These are phyloP conservation scores for Capronia americana DNA, from an alignment of 2,329 filamentous ascomycete species.

Conservation along the genomic window DNA sequence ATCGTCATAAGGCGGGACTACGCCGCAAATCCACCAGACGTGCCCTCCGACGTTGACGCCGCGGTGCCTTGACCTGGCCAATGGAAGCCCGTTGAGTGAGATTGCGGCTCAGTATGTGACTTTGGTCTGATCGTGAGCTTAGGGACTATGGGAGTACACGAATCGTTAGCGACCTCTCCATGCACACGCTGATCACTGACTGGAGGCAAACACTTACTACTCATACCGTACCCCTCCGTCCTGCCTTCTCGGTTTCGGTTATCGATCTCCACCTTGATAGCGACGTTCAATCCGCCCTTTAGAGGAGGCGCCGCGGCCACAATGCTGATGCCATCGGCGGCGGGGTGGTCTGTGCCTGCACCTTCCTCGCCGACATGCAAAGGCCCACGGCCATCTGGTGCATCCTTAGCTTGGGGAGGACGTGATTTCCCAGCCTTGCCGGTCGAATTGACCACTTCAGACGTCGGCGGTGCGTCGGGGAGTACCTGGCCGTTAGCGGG, in stretches of 20 bases:
- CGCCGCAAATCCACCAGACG: not conserved
- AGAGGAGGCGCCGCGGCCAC: slow-evolving; percentile 47
- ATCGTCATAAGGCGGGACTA: not conserved
- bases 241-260: slow-evolving; percentile 49
- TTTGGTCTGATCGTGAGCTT: slow-evolving; percentile 25
- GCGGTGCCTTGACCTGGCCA: not conserved
- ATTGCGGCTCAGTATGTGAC: not conserved
- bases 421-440: slow-evolving; percentile 35
- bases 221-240: slow-evolving; percentile 57
- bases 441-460: slow-evolving; percentile 25
- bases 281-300: slow-evolving; percentile 53
- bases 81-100: not conserved
- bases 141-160: slow-evolving; percentile 23
- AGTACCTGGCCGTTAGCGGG: slow-evolving; percentile 34
- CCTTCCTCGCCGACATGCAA: slow-evolving; percentile 78
- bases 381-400: slow-evolving; percentile 71
- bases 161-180: not conserved
- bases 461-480: slow-evolving; percentile 1
- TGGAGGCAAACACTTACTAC: slow-evolving; percentile 46
- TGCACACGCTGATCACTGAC: not conserved
- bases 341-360: slow-evolving; percentile 78
- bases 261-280: slow-evolving; percentile 56
- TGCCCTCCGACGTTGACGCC: not conserved
- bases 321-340: slow-evolving; percentile 60
- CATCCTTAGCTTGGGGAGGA: slow-evolving; percentile 20